A percentile compares a stretch with the other conserved stretches of the same genome.
Evolutionary conservation across 1,284 basidiomycete genomes (phyloP).

Genomic region (Austropuccinia psidii): DNA sequence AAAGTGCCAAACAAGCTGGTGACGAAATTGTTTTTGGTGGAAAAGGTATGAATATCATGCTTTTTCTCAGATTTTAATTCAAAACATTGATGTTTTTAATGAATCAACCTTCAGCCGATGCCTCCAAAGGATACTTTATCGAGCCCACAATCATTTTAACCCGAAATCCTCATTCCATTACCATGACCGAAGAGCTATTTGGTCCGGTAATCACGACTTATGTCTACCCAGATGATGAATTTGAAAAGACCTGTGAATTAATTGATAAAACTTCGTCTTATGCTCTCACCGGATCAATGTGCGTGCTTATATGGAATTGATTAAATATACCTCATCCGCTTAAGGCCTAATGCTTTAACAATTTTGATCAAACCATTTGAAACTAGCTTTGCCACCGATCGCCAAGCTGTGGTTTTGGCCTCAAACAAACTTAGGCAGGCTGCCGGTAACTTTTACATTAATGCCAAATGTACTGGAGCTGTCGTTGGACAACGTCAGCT

Average conservation of each 20-base stretch:
- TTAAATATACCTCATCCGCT: background rate
- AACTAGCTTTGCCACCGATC: constrained; percentile 68
- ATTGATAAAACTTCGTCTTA: constrained; percentile 83
- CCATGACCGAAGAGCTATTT: constrained; percentile 93
- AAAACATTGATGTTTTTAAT: background rate
- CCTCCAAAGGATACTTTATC: constrained; percentile 86
- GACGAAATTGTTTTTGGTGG: constrained; percentile 84
- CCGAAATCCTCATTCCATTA: constrained; percentile 80
- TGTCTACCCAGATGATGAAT: constrained; percentile 75
- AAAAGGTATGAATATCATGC: constrained; percentile 52
- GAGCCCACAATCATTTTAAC: constrained; percentile 91
- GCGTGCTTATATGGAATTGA: constrained; percentile 49
- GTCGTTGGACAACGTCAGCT: constrained; percentile 43
- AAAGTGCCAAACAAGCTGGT: constrained; percentile 79
- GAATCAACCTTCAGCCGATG: constrained; percentile 56
- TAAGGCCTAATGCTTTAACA: background rate
- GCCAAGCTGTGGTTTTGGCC: constrained; percentile 65
- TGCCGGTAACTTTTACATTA: constrained; percentile 84
- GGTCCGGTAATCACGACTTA: constrained; percentile 92
- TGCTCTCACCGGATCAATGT: constrained; percentile 83
- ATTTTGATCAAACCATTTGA: constrained; percentile 23
- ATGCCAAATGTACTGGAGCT: constrained; percentile 81
- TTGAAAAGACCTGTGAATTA: constrained; percentile 73
- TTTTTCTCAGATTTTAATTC: background rate
- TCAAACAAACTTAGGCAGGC: constrained; percentile 73